Conservation (phyloP, 2,329 filamentous ascomycete genomes). For the Colletotrichum lini region DNA sequence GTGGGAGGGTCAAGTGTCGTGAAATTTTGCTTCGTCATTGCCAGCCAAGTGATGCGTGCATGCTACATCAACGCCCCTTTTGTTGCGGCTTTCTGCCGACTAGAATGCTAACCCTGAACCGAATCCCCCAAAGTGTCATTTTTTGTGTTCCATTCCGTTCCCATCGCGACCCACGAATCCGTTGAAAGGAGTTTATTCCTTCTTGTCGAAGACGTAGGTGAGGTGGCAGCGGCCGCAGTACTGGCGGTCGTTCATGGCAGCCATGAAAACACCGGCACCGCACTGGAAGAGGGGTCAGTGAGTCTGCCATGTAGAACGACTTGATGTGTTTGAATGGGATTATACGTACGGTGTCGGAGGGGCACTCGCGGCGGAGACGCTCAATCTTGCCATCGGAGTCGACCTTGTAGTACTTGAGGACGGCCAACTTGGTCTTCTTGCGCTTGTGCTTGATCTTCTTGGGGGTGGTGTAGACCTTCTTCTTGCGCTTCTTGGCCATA, state of each 20-base stretch:
- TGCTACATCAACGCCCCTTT: constrained; percentile 61
- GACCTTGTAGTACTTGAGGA: constrained; percentile 99
- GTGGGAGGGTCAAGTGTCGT: constrained; percentile 35
- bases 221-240: constrained; percentile 87
- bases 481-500: constrained; percentile 98
- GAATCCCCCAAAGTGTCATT: constrained; percentile 35
- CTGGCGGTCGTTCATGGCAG: constrained; percentile 99
- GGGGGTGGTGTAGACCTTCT: constrained; percentile 99
- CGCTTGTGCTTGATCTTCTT: constrained; percentile 99
- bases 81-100: constrained; percentile 50
- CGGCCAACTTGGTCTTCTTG: constrained; percentile 99
- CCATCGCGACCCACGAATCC: constrained; percentile 36
- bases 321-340: neutral
- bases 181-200: constrained; percentile 55
- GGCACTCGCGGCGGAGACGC: constrained; percentile 98
- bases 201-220: constrained; percentile 82
- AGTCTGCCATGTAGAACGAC: constrained; percentile 33
- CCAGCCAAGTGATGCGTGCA: constrained; percentile 50
- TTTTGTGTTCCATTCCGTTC: constrained; percentile 22
- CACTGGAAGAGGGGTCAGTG: constrained; percentile 72
- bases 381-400: constrained; percentile 99
- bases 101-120: constrained; percentile 43
- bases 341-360: constrained; percentile 83
- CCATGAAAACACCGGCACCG: constrained; percentile 99
- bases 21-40: constrained; percentile 44